These are phyloP conservation scores for Vitis hybrid DNA, from an alignment of 177 flowering plant genomes.

Conservation along the genomic window DNA sequence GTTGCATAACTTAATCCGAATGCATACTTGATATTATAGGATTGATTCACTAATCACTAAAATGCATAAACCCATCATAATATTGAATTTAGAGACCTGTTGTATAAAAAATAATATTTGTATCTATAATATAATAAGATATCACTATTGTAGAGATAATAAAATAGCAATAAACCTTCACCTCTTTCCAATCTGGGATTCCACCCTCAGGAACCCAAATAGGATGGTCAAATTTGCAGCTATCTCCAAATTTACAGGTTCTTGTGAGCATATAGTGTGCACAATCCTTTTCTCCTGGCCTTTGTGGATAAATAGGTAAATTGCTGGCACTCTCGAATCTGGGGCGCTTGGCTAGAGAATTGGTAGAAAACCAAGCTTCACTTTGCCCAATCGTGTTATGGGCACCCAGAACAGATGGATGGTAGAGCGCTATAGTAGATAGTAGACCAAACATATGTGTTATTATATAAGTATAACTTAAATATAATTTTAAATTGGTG, in stretches of 20 bases:
- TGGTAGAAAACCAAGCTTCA: conserved; percentile 82
- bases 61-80: not conserved
- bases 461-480: conserved; percentile 31
- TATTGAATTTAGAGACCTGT: not conserved
- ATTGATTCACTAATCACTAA: not conserved
- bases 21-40: not conserved
- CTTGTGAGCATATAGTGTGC: conserved; percentile 98
- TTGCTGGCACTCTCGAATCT: conserved; percentile 76
- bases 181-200: conserved; percentile 99
- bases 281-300: conserved; percentile 99
- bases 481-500: conserved; percentile 20
- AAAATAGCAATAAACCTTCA: conserved; percentile 49
- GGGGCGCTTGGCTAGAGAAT: conserved; percentile 86
- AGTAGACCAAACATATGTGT: conserved; percentile 43
- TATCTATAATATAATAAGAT: conserved; percentile 17
- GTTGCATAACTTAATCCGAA: too few relatives aligned
- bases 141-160: conserved; percentile 10
- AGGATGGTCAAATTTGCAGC: conserved; percentile 99
- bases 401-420: conserved; percentile 71
- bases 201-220: conserved; percentile 99
- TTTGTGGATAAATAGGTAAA: conserved; percentile 93
- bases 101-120: conserved; percentile 1
- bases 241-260: conserved; percentile 98
- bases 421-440: conserved; percentile 85
- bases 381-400: conserved; percentile 76